Evolutionary conservation across 805 yeast genomes (phyloP).

Genomic region (Saturnispora quitensis): DNA sequence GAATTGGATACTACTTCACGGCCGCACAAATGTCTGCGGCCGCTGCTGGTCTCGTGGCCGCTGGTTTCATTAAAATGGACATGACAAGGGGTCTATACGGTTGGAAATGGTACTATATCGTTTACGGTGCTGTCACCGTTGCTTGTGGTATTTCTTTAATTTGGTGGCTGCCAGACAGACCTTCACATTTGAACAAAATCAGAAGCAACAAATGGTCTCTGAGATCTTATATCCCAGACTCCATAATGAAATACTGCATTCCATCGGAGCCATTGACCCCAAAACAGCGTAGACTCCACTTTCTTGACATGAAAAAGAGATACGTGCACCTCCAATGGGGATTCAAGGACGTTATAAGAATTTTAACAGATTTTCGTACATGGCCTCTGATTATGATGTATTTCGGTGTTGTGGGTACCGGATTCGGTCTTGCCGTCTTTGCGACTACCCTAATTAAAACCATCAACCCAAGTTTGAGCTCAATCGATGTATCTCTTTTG

Average conservation of each 20-base stretch:
- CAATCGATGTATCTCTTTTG: slow-evolving; percentile 60
- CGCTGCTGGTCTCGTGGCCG: slow-evolving; percentile 80
- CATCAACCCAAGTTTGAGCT: slow-evolving; percentile 55
- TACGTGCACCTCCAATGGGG: slow-evolving; percentile 46
- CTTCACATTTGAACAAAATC: slow-evolving; percentile 27
- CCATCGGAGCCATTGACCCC: slow-evolving; percentile 40
- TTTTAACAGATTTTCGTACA: slow-evolving; percentile 53
- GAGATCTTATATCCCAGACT: slow-evolving; percentile 16
- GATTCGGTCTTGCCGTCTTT: slow-evolving; percentile 76
- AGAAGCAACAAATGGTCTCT: slow-evolving; percentile 13
- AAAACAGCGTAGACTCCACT: slow-evolving; percentile 48
- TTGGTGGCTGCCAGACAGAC: slow-evolving; percentile 87
- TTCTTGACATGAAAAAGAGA: slow-evolving; percentile 47
- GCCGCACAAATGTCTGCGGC: slow-evolving; percentile 90
- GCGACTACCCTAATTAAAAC: slow-evolving; percentile 68
- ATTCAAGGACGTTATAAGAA: slow-evolving; percentile 43
- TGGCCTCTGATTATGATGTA: slow-evolving; percentile 85
- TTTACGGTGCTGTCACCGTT: slow-evolving; percentile 65
- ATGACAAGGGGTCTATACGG: slow-evolving; percentile 62
- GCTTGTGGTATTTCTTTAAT: slow-evolving; percentile 52
- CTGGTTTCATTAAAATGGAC: slow-evolving; percentile 83
- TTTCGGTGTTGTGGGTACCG: slow-evolving; percentile 90
- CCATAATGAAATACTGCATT: slow-evolving; percentile 14
- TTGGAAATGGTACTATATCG: slow-evolving; percentile 79
- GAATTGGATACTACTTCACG: slow-evolving; percentile 84